These are phyloP conservation scores for Mortierella sp. DNA, from an alignment of 371 early-diverging fungal genomes.

Conservation along the genomic window DNA sequence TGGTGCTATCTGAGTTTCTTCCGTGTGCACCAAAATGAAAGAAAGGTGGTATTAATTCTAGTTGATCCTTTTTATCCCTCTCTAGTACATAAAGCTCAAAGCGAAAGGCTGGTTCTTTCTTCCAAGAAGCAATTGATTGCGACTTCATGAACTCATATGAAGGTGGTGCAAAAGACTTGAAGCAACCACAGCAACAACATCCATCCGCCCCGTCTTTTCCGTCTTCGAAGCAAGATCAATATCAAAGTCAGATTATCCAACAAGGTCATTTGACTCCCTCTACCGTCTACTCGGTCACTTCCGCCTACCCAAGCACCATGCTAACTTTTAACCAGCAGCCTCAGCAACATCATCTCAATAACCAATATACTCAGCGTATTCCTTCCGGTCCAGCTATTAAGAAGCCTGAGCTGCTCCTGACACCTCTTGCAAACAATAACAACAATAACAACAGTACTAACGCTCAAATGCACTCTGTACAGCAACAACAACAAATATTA, in stretches of 20 bases:
- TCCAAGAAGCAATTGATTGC: neutral
- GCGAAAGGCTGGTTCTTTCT: conserved; percentile 3
- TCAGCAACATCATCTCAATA: conserved; percentile 53
- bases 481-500: conserved; percentile 34
- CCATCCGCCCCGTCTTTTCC: conserved; percentile 15
- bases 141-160: conserved; percentile 44
- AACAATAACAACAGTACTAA: conserved; percentile 33
- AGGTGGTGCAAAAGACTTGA: conserved; percentile 33
- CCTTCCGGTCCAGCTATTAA: conserved; percentile 27
- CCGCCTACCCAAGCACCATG: conserved; percentile 35
- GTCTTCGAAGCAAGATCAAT: conserved; percentile 20
- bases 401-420: conserved; percentile 36
- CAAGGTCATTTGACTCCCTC: conserved; percentile 22
- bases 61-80: neutral
- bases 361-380: conserved; percentile 47
- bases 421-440: conserved; percentile 19
- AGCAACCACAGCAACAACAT: conserved; percentile 34
- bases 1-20: neutral
- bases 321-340: conserved; percentile 53
- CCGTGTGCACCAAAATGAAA: neutral
- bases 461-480: conserved; percentile 33
- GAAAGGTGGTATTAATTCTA: neutral
- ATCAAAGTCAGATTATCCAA: conserved; percentile 10
- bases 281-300: conserved; percentile 20
- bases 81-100: neutral